These are phyloP conservation scores for Candida adriatica DNA, from an alignment of 805 yeast genomes.

Conservation along the genomic window DNA sequence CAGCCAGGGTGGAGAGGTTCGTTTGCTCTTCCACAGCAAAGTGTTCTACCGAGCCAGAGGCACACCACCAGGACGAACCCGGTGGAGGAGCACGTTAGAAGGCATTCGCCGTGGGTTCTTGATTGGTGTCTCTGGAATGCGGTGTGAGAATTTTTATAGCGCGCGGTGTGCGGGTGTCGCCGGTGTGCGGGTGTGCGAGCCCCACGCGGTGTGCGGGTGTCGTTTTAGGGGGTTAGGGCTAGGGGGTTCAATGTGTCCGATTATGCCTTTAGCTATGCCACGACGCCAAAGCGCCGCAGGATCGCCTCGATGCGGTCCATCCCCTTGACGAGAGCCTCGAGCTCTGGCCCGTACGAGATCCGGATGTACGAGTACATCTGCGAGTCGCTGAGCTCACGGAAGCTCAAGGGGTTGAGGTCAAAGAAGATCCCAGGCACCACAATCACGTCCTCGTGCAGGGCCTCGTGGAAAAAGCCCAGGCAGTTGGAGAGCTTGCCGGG, in stretches of 20 bases:
- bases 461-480: conserved; percentile 57
- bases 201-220: not conserved
- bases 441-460: conserved; percentile 51
- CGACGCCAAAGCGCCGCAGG: conserved; percentile 34
- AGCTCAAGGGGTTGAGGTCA: conserved; percentile 47
- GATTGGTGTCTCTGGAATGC: too few species aligned
- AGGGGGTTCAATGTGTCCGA: too few species aligned
- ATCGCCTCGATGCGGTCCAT: conserved; percentile 56
- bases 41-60: conserved; percentile 24
- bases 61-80: conserved; percentile 28
- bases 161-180: too few species aligned
- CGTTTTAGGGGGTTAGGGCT: too few species aligned
- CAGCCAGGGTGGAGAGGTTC: conserved; percentile 28
- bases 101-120: conserved; percentile 20
- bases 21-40: conserved; percentile 25
- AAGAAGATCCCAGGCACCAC: conserved; percentile 60
- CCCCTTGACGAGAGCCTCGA: conserved; percentile 41
- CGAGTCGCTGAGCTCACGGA: conserved; percentile 43
- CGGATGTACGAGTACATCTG: conserved; percentile 55
- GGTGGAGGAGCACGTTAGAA: conserved; percentile 22
- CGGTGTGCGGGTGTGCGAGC: too few species aligned
- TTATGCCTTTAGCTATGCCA: too few species aligned
- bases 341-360: conserved; percentile 54
- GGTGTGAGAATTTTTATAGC: too few species aligned
- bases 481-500: conserved; percentile 52